Conservation (phyloP, 345 rosid genomes). For the Citrus hindsii region DNA sequence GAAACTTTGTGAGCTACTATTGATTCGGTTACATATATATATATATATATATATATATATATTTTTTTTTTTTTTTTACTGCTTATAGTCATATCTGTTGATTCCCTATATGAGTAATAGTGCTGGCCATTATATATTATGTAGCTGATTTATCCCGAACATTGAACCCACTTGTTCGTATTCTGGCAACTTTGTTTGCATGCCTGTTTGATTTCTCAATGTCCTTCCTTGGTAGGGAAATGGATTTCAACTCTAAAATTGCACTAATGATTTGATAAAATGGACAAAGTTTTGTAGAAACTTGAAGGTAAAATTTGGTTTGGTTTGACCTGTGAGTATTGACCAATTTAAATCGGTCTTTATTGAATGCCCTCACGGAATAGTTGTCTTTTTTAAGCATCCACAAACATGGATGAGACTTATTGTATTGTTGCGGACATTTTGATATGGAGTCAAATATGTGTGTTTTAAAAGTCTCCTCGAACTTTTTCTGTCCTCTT, state of each 20-base stretch:
- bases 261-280: background rate
- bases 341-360: background rate
- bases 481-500: background rate
- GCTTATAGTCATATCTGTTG: background rate
- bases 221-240: background rate
- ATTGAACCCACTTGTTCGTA: background rate
- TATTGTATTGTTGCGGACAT: background rate
- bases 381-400: background rate
- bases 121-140: background rate
- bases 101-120: background rate
- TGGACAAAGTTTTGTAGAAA: background rate
- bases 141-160: background rate
- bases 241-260: background rate
- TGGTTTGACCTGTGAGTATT: background rate
- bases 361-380: background rate
- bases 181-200: background rate
- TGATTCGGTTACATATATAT: background rate
- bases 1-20: background rate
- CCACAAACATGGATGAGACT: background rate
- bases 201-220: background rate
- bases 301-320: background rate
- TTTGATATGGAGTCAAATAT: background rate
- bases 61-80: too few relatives aligned
- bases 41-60: too few relatives aligned
- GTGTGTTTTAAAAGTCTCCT: background rate